Conservation (phyloP, 306 rosid species). For the Castanea mollissima region DNA sequence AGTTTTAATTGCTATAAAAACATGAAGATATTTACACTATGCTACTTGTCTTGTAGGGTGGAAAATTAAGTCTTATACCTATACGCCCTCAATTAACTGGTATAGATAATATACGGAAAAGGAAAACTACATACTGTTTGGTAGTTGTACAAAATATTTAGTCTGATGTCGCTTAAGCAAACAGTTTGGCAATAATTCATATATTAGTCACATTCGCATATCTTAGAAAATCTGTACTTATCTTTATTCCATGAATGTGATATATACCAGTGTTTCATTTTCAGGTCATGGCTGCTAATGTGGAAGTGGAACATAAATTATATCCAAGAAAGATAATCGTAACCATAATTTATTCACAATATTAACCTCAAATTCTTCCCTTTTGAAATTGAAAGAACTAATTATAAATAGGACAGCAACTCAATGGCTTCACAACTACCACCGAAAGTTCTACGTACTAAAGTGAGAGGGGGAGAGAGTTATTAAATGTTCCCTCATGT, state of each 20-base stretch:
- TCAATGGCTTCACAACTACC: constrained; percentile 9
- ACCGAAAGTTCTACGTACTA: neutral
- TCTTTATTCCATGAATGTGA: neutral
- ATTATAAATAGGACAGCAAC: no score
- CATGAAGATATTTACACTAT: constrained; percentile 3
- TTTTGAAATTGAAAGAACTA: no score
- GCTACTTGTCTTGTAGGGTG: neutral
- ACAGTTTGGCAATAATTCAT: no score
- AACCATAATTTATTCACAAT: no score
- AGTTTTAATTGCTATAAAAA: constrained; percentile 25
- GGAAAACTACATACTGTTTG: no score
- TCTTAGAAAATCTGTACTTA: neutral
- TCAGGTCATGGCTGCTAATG: neutral
- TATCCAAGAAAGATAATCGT: no score
- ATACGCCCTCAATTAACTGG: no score
- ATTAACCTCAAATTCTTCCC: no score
- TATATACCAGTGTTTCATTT: neutral
- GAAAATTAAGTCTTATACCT: neutral
- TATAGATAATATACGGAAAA: no score
- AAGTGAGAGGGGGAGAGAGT: neutral
- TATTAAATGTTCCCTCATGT: constrained; percentile 24
- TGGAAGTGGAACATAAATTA: no score
- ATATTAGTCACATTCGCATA: neutral
- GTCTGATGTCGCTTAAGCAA: no score
- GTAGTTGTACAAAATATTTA: no score